A percentile compares a stretch with the other conserved stretches of the same genome.
Conservation (phyloP, 1,284 basidiomycete species). For the Bondarzewia mesenterica region DNA sequence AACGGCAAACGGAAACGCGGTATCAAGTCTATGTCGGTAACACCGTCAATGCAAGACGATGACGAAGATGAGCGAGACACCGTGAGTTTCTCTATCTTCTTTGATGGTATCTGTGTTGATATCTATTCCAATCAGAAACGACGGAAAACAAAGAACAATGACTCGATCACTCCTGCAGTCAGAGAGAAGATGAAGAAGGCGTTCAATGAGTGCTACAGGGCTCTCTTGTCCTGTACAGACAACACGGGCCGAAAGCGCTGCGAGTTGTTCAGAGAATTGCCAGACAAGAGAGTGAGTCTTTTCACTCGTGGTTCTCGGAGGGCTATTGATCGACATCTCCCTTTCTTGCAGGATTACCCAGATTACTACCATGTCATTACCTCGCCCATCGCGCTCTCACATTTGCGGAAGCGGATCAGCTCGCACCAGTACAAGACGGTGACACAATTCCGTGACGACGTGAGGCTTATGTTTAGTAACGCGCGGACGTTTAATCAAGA, state of each 20-base stretch:
- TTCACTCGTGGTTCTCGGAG: neutral
- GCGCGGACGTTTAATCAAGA: conserved; percentile 87
- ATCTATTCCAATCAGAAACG: conserved; percentile 50
- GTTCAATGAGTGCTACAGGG: conserved; percentile 74
- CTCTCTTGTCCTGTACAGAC: conserved; percentile 72
- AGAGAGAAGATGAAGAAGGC: conserved; percentile 80
- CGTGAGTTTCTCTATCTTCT: conserved; percentile 25
- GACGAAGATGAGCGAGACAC: conserved; percentile 60
- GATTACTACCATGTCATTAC: conserved; percentile 72
- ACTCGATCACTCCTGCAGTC: conserved; percentile 40
- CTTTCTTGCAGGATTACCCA: conserved; percentile 62
- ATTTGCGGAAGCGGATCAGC: conserved; percentile 79
- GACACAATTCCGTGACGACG: conserved; percentile 71
- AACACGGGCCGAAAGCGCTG: conserved; percentile 72
- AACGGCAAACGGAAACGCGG: conserved; percentile 66
- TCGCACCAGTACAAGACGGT: conserved; percentile 73
- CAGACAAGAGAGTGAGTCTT: conserved; percentile 56
- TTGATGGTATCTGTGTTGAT: neutral
- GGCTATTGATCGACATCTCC: conserved; percentile 5
- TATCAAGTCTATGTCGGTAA: conserved; percentile 67
- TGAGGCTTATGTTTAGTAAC: conserved; percentile 88
- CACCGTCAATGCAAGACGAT: conserved; percentile 65
- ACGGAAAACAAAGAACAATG: conserved; percentile 55
- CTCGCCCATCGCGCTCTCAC: conserved; percentile 80
- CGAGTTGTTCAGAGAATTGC: conserved; percentile 76